Conservation (phyloP, 805 yeast species). For the Schwanniomyces polymorphus region DNA sequence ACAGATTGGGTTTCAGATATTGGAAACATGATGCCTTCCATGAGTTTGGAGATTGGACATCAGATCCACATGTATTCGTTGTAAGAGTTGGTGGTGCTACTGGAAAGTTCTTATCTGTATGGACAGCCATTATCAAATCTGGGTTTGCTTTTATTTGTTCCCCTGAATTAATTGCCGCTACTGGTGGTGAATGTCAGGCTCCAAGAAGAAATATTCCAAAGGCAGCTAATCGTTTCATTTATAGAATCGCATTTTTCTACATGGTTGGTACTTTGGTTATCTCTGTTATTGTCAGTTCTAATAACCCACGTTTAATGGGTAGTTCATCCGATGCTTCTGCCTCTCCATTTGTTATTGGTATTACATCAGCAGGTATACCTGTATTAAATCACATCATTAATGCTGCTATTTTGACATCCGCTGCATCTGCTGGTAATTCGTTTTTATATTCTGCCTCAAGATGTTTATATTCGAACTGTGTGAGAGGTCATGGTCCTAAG, state of each 20-base stretch:
- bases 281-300: constrained; percentile 36
- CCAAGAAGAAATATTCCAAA: constrained; percentile 47
- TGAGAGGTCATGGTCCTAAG: constrained; percentile 39
- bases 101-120: constrained; percentile 64
- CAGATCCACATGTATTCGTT: no score
- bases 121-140: constrained; percentile 62
- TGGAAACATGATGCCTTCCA: constrained; percentile 39
- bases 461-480: constrained; percentile 40
- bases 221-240: constrained; percentile 60
- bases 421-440: constrained; percentile 48
- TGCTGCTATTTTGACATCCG: constrained; percentile 61
- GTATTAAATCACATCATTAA: constrained; percentile 63
- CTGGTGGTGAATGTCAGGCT: constrained; percentile 48
- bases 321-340: constrained; percentile 50
- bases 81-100: constrained; percentile 51
- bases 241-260: constrained; percentile 45
- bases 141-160: constrained; percentile 65
- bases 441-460: constrained; percentile 44
- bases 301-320: constrained; percentile 19
- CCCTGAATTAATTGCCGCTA: constrained; percentile 71
- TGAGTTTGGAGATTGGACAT: no score
- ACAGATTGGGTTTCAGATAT: constrained; percentile 47
- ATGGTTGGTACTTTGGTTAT: constrained; percentile 40
- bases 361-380: constrained; percentile 57
- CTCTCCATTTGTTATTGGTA: constrained; percentile 67